Conservation (phyloP, 108 stramenopile species). For the Conticribra guillardii region DNA sequence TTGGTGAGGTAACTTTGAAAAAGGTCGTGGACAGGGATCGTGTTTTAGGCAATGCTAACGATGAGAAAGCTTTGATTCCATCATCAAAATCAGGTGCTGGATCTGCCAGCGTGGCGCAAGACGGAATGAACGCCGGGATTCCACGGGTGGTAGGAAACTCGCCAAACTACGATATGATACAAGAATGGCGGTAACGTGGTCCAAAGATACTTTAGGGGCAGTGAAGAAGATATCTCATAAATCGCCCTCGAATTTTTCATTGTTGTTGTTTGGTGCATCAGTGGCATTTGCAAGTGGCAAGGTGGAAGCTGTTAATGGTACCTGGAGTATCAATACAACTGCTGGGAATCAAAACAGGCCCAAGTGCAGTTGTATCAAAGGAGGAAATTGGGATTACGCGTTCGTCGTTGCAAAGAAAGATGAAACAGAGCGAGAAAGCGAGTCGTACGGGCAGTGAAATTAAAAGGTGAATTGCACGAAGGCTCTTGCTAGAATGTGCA, state of each 20-base stretch:
- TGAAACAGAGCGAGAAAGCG: background rate
- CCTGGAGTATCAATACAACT: slow-evolving; percentile 4
- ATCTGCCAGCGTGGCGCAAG: background rate
- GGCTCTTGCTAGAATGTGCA: too few relatives aligned
- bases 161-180: slow-evolving; percentile 25
- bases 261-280: slow-evolving; percentile 36
- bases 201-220: slow-evolving; percentile 27
- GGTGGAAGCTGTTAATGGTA: slow-evolving; percentile 2
- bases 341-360: slow-evolving; percentile 19
- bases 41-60: slow-evolving; percentile 9
- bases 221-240: slow-evolving; percentile 18
- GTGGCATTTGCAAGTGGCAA: slow-evolving; percentile 43
- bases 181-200: slow-evolving; percentile 34
- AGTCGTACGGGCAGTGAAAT: background rate
- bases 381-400: slow-evolving; percentile 36
- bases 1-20: slow-evolving; percentile 43
- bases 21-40: slow-evolving; percentile 40
- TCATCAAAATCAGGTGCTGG: background rate
- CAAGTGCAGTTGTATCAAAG: slow-evolving; percentile 33
- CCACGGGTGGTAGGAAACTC: background rate
- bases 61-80: background rate
- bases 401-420: slow-evolving; percentile 40
- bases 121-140: slow-evolving; percentile 17
- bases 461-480: too few relatives aligned
- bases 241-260: background rate